Base-by-base conservation (phyloP, 768 basidiomycete genomes). In the Kwoniella sp. region DNA sequence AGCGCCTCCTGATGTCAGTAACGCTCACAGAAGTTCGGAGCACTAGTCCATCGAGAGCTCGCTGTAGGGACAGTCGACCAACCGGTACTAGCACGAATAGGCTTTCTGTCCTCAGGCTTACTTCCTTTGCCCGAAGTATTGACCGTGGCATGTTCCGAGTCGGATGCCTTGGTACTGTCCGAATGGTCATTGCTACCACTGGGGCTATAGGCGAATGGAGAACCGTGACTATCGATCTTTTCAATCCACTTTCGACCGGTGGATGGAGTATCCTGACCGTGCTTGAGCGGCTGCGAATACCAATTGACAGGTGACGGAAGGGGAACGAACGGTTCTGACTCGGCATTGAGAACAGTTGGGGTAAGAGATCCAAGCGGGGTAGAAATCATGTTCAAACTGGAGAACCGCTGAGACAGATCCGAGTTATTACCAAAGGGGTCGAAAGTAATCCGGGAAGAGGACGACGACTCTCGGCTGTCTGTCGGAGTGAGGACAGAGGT, bases 281-380 rank as follows among this genome's bases (percentile, higher is more conserved):
- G 33, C 27, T 10, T 27, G 17, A 48, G 49, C 22, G 55, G 26
- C 7, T 40, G 47, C 12, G 49, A 29, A 47, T 48, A 60, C 37
- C 50, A 26, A 3, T 30, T 36, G 24, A 51, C 51, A 22, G n/a
- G 13, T 13, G 49, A 52, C 13, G 55, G 27, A 6, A 59, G 55
- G 25, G 66, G 66, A 1, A 67, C 57, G 51, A 67, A 67, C 8
- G 66, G 66, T 8, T 63, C 53, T 1, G 66, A 67, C 8, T 57
- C 52, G 13, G 57, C 66, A 30, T 63, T 63, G n/a, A 67, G 66
- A 7, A 50, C 33, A n/a, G 56, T 58, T 1, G 46, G 19, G 19
- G 27, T 53, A 19, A 21, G 15, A n/a, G 48, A 44, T 21, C n/a
- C 36, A 9, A 13, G 10, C 15, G 58, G 30, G 2, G 47, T 44